phyloP scores from a whole-genome alignment of 176 grass and related monocot species.

The Luzula sylvatica region DNA sequence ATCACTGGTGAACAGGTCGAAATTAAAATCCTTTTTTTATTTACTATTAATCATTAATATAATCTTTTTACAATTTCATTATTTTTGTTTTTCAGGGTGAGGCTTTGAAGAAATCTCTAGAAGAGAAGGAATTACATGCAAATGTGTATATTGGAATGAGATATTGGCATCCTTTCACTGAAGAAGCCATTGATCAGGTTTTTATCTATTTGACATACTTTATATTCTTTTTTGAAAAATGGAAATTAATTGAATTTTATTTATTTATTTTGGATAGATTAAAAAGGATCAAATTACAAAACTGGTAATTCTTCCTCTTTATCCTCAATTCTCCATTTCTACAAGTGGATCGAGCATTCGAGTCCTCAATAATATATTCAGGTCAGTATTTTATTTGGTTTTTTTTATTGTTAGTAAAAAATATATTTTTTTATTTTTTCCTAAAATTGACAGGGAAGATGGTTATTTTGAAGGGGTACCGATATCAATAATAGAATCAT shows the following conservation, averaged over 20 bases:
- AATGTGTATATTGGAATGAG: constrained; percentile 95
- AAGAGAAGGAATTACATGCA: constrained; percentile 58
- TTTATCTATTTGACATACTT: background rate
- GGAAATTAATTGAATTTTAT: background rate
- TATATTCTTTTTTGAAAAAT: background rate
- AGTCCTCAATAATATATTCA: constrained; percentile 66
- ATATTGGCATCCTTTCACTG: constrained; percentile 93
- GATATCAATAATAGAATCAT: constrained; percentile 85
- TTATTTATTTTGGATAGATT: constrained; percentile 36
- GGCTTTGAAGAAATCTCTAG: constrained; percentile 62
- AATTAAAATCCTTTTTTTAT: background rate
- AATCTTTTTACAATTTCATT: background rate
- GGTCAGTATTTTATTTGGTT: constrained; percentile 25
- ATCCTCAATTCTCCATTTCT: constrained; percentile 98
- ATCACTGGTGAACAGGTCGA: constrained; percentile 96
- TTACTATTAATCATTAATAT: background rate
- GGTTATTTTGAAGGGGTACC: constrained; percentile 70
- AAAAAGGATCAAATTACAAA: constrained; percentile 91
- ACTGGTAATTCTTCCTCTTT: constrained; percentile 85
- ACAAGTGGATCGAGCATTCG: constrained; percentile 93
- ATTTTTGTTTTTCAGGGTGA: constrained; percentile 43
- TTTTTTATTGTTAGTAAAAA: background rate
- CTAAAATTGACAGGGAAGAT: constrained; percentile 62
- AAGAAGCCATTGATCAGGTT: constrained; percentile 90
- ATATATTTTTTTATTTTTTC: background rate